Evolutionary conservation across 805 yeast species (phyloP).

Genomic region (Wickerhamiella azymoides): DNA sequence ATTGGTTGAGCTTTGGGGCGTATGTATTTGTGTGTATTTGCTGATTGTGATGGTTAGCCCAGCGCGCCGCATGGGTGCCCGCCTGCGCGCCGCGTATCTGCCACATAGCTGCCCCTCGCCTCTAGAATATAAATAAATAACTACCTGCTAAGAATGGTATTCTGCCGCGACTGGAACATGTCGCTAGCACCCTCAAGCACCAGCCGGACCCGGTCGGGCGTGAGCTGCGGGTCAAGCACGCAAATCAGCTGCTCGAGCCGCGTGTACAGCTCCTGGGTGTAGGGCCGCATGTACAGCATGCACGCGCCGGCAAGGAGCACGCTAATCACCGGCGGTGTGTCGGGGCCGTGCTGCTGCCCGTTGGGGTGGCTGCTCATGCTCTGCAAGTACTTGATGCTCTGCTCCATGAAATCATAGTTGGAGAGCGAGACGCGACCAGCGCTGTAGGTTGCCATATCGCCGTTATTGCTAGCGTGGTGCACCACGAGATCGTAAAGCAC

Average conservation of each 20-base stretch:
- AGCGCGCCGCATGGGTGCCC: too few species aligned
- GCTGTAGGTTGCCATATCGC: not conserved
- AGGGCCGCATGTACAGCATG: slow-evolving; percentile 14
- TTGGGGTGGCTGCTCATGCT: slow-evolving; percentile 6
- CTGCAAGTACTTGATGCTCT: slow-evolving; percentile 17
- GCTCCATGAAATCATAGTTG: slow-evolving; percentile 17
- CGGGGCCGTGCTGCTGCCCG: slow-evolving; percentile 3
- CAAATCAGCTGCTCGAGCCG: slow-evolving; percentile 15
- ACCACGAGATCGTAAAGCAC: slow-evolving; percentile 19
- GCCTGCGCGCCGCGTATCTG: too few species aligned
- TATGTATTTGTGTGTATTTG: too few species aligned
- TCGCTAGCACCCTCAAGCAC: slow-evolving; percentile 11
- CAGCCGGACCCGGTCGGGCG: slow-evolving; percentile 9
- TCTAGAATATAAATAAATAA: not conserved
- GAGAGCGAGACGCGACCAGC: slow-evolving; percentile 11
- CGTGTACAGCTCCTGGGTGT: slow-evolving; percentile 13
- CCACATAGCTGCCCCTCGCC: too few species aligned
- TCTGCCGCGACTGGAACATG: slow-evolving; percentile 9
- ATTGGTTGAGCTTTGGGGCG: too few species aligned
- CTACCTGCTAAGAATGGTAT: not conserved
- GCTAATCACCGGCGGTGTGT: slow-evolving; percentile 6
- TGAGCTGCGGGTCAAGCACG: slow-evolving; percentile 13
- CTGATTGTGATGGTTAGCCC: too few species aligned
- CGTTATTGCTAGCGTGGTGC: slow-evolving; percentile 7
- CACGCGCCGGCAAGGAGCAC: slow-evolving; percentile 17